Evolutionary conservation across 176 grass and related monocot species (phyloP), one percentile per base, ranked within the genome.

Genomic region (Pontederia paniculata): DNA sequence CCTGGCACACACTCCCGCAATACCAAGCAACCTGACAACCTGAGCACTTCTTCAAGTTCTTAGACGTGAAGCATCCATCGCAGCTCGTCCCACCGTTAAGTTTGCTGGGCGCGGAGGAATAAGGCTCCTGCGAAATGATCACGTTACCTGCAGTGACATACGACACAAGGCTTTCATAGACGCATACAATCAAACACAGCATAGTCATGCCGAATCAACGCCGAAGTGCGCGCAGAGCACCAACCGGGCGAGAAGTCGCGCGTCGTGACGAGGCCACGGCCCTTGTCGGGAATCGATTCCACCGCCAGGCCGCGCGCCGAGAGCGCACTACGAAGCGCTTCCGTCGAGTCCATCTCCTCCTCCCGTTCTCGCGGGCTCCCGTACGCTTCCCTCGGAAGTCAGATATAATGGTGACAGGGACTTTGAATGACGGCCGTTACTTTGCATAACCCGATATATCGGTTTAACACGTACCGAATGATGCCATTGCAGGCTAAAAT

Each of bases 1-100:
- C 91, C 91, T 97, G 86, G 45, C 91, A 97, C 9, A 25, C 25
- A 44, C 55, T 74, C 22, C 91, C 69, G 15, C 91, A 97, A 42
- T 81, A 87, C 64, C 71, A 84, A 70, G 86, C 80, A 71, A 89
- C 62, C 57, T 65, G 70, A 71, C 91, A 96, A 46, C 46, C 71
- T 5, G 91, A 86, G 80, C 91, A 96, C 51, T 72, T 96, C 49
- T 52, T 89, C 60, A 87, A 48, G 55, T 96, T 83, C 9, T 49
- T 44, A 2, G 86, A 55, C 17, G 79, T 3, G 60, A 96, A 89
- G 41, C 91, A 96, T 17, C 58, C 58, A 55, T 96, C 85, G 22
- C 91, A 96, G 69, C 23, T 75, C 9, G 59, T 76, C 0, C 74
- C 68, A 67, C 50, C 21, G 55, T 60, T 81, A 42, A 52, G 47